phyloP scores from a whole-genome alignment of 345 rosid genomes.

The Eucalyptus leucophloia region DNA sequence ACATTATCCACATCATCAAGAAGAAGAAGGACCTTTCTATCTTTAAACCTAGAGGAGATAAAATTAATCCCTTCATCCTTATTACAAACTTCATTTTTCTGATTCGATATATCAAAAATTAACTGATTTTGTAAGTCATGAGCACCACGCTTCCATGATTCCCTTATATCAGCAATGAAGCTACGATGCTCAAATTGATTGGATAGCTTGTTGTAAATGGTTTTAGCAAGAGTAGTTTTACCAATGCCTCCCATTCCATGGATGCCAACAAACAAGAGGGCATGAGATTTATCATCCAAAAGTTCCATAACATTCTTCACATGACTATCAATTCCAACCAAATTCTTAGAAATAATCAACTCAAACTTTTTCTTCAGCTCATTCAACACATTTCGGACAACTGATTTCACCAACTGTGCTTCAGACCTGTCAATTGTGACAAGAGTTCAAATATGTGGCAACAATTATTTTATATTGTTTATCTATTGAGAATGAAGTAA shows the following conservation, averaged over 20 bases:
- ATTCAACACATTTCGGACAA: not conserved
- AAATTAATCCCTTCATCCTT: too few species aligned
- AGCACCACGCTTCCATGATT: too few species aligned
- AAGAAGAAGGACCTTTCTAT: too few species aligned
- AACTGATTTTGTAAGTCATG: too few species aligned
- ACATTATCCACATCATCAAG: too few species aligned
- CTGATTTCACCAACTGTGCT: accelerated
- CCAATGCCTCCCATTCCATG: not conserved
- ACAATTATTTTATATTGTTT: not conserved
- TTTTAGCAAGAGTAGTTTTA: not conserved
- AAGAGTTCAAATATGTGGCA: not conserved
- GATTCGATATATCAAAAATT: too few species aligned
- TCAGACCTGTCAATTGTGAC: not conserved
- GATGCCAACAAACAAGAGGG: not conserved
- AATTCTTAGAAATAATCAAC: not conserved
- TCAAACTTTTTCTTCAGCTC: not conserved
- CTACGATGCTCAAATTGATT: not conserved
- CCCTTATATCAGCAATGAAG: not conserved
- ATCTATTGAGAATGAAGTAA: not conserved
- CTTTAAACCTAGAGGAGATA: too few species aligned
- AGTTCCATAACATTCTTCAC: not conserved
- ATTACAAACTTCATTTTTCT: too few species aligned
- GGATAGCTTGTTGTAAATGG: not conserved
- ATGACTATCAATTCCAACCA: not conserved
- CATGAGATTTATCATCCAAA: not conserved